Base-by-base conservation (phyloP, 208 protist species). In the Phytomonas francai region DNA sequence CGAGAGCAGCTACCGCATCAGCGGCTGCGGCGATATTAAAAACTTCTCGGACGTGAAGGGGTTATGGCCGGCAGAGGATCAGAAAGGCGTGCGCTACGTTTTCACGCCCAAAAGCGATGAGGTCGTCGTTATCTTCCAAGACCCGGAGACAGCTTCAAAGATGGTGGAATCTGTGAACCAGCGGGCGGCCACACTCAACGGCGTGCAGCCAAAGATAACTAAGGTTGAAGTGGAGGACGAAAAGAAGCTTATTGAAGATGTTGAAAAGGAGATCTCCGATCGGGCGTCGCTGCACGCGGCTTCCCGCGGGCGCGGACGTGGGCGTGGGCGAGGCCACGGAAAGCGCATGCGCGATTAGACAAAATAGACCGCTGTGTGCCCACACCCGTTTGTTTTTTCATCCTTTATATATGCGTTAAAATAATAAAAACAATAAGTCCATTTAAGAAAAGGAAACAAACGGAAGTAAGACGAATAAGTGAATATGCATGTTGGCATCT, bases 21-120 rank as follows among this genome's bases (percentile, higher is more conserved):
- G 76, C 34, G 86, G 83, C 39, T 84, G 79, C 63, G 89, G 86
- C 31, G 74, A 67, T 29, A 83, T 92, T 51, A 87, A 79, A 68
- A 82, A 72, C 34, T 95, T 88, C 68, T 80, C 80, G 19, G 80
- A 79, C 16, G 81, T 95, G 27, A 95, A 95, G 79, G 79, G 77
- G 4, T 66, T 95, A 60, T 95, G 89, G 89, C 86, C 89, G 36
- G 77, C 76, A 59, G 89, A 91, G 78, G 86, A 92, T 76, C 89
- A 92, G 77, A 77, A 73, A 39, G 89, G 89, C 12, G 76, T 95
- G 54, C 89, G 89, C 54, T 95, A 95, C 75, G 86, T 95, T 39
- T 92, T 87, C 74, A 86, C 81, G 62, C 86, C 86, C 11, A 80
- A 76, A 66, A 83, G 76, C 64, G 83, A 85, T 34, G 79, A 72